These are phyloP conservation scores for Ascocoryne sarcoides DNA, from an alignment of 2,329 filamentous ascomycete genomes.

Conservation along the genomic window DNA sequence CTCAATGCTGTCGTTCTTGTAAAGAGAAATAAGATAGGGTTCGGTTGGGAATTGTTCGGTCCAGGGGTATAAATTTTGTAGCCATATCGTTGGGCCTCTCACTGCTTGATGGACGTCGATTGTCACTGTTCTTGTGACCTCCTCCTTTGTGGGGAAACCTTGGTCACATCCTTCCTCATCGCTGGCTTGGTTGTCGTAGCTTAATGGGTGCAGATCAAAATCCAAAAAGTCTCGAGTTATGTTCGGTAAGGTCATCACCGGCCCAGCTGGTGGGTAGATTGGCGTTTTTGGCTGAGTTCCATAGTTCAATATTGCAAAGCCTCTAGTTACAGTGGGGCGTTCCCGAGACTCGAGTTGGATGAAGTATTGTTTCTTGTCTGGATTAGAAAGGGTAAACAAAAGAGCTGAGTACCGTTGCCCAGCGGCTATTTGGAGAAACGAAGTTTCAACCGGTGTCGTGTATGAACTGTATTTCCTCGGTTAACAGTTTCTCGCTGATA, in stretches of 20 bases:
- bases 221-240: conserved; percentile 25
- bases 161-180: conserved; percentile 3
- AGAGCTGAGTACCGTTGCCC: conserved; percentile 44
- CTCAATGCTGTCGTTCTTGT: conserved; percentile 29
- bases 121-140: conserved; percentile 31
- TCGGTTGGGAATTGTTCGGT: conserved; percentile 25
- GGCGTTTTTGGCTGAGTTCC: conserved; percentile 7
- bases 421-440: conserved; percentile 37
- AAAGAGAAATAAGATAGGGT: conserved; percentile 39
- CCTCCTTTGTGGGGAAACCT: conserved; percentile 23
- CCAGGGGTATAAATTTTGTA: conserved; percentile 30
- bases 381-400: conserved; percentile 34
- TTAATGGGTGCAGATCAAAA: conserved; percentile 28
- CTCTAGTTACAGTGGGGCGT: conserved; percentile 15
- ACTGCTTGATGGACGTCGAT: conserved; percentile 27
- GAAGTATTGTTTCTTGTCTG: conserved; percentile 30
- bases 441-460: conserved; percentile 31
- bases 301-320: conserved; percentile 33
- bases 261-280: conserved; percentile 15
- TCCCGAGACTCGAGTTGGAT: conserved; percentile 39
- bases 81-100: conserved; percentile 17
- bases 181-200: conserved; percentile 1
- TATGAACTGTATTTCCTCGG: conserved; percentile 30
- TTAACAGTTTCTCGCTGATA: too few relatives aligned
- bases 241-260: conserved; percentile 20